A percentile compares a stretch with the other conserved stretches of the same genome.
These are phyloP conservation scores for Eimeria maxima DNA, from an alignment of 169 alveolate genomes.

Conservation along the genomic window DNA sequence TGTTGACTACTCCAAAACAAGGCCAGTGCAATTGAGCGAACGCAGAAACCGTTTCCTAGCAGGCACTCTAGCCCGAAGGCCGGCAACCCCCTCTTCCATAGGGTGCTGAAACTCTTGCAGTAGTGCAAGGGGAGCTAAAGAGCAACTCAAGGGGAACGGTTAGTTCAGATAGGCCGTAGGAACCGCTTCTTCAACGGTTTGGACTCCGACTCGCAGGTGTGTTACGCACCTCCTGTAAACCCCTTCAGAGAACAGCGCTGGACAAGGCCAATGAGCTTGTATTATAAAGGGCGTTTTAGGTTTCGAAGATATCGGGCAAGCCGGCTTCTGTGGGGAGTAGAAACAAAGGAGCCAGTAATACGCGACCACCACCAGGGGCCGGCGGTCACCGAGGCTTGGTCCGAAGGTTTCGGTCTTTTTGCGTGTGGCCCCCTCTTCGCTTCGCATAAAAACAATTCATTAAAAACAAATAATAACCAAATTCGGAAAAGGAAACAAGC, in stretches of 20 bases:
- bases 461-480: neutral
- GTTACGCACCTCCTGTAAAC: neutral
- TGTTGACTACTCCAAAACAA: neutral
- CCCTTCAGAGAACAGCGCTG: neutral
- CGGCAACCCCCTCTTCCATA: conserved; percentile 7
- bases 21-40: neutral
- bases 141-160: neutral
- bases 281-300: neutral
- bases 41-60: neutral
- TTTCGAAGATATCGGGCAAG: neutral
- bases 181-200: neutral
- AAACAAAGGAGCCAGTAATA: neutral
- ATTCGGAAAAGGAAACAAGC: neutral
- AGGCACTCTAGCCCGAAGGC: conserved; percentile 63
- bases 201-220: neutral
- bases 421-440: neutral
- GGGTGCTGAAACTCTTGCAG: neutral
- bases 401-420: neutral
- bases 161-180: neutral
- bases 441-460: conserved; percentile 16
- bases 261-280: neutral
- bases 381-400: conserved; percentile 65
- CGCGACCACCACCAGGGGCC: conserved; percentile 42
- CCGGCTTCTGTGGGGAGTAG: neutral
- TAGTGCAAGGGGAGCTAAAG: neutral